These are phyloP conservation scores for Sporothrix globosa DNA, from an alignment of 2,329 filamentous ascomycete genomes.

Conservation along the genomic window DNA sequence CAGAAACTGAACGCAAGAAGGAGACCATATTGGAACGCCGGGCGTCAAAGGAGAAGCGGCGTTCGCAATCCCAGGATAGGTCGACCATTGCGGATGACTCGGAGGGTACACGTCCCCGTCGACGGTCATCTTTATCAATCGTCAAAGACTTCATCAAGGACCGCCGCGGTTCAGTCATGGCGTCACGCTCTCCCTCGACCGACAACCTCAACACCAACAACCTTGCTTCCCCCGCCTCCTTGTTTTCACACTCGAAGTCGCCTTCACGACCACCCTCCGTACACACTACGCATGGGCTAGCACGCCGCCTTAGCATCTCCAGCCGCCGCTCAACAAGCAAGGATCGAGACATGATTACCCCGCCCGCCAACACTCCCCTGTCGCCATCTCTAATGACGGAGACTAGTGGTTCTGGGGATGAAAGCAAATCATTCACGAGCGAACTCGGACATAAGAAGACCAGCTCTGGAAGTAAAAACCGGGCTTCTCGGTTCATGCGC, in stretches of 20 bases:
- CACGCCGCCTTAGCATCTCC: conserved; percentile 66
- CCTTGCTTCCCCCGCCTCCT: conserved; percentile 37
- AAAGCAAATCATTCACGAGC: conserved; percentile 47
- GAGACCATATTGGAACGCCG: conserved; percentile 55
- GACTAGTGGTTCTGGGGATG: conserved; percentile 51
- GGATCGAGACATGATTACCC: conserved; percentile 41
- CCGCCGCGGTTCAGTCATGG: conserved; percentile 54
- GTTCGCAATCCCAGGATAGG: conserved; percentile 46
- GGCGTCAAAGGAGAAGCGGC: conserved; percentile 48
- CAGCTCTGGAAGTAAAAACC: conserved; percentile 49
- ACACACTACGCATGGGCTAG: conserved; percentile 56
- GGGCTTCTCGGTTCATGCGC: conserved; percentile 62
- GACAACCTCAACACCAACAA: conserved; percentile 46
- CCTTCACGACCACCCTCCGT: conserved; percentile 54
- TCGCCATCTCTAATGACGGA: conserved; percentile 52
- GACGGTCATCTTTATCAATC: conserved; percentile 62
- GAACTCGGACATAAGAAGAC: conserved; percentile 42
- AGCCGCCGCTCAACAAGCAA: conserved; percentile 59
- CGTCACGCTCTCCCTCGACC: conserved; percentile 50
- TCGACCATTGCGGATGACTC: conserved; percentile 38
- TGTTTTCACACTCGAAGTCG: conserved; percentile 46
- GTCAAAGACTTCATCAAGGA: conserved; percentile 66
- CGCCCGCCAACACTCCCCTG: conserved; percentile 32
- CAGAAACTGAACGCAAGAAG: conserved; percentile 42
- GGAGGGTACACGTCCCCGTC: conserved; percentile 42